A percentile compares a stretch with the other conserved stretches of the same genome.
These are phyloP conservation scores for Termitomyces sp. DNA, from an alignment of 1,284 basidiomycete genomes.

Conservation along the genomic window DNA sequence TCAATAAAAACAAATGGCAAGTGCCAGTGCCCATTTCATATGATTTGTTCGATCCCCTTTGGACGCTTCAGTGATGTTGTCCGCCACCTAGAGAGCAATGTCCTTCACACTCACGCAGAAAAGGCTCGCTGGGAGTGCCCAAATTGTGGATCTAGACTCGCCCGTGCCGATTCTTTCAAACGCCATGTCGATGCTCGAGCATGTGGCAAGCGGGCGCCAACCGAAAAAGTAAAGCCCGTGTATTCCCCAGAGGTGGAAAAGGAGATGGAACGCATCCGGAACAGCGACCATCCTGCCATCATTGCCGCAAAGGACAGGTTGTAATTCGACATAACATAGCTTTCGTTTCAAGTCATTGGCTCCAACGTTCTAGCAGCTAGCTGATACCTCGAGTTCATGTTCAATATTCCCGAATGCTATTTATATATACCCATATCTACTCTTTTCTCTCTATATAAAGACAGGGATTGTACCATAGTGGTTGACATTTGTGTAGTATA, in stretches of 20 bases:
- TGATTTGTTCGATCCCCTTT: conserved; percentile 1
- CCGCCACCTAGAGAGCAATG: conserved; percentile 6
- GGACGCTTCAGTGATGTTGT: conserved; percentile 3
- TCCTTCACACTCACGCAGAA: background rate
- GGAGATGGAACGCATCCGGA: conserved; percentile 3
- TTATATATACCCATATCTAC: background rate
- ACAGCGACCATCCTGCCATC: conserved; percentile 5
- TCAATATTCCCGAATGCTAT: background rate
- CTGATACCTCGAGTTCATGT: background rate
- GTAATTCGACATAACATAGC: background rate
- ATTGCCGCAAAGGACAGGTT: conserved; percentile 1
- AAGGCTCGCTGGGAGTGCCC: background rate
- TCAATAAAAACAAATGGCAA: background rate
- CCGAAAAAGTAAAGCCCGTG: background rate
- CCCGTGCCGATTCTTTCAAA: conserved; percentile 2
- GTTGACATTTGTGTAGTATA: background rate
- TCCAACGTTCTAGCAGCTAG: background rate
- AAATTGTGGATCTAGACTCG: background rate
- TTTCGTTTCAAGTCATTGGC: background rate
- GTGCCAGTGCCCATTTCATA: background rate
- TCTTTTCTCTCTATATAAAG: background rate
- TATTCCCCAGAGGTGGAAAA: conserved; percentile 2
- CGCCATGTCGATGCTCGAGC: conserved; percentile 1
- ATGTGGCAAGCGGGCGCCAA: conserved; percentile 7
- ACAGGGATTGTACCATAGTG: background rate